Conservation (phyloP, 179 eudicot species). For the Silene coronaria region DNA sequence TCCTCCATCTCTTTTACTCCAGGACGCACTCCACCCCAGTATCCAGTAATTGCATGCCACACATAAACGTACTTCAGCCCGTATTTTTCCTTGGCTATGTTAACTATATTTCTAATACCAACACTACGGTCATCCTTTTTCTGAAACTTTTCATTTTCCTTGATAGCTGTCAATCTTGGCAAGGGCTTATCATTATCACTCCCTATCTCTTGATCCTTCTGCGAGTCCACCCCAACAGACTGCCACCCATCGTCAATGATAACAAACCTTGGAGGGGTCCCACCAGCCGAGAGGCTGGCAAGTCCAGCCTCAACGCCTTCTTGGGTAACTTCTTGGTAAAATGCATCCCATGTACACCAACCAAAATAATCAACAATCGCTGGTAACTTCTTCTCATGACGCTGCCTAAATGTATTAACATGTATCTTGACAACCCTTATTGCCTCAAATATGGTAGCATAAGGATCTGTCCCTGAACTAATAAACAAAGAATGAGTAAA, state of each 20-base stretch:
- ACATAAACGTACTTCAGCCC: conserved; percentile 84
- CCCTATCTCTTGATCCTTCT: conserved; percentile 21
- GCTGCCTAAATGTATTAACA: conserved; percentile 59
- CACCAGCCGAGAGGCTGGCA: conserved; percentile 50
- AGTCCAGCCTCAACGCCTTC: conserved; percentile 91
- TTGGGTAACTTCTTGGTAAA: conserved; percentile 82
- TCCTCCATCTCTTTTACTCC: conserved; percentile 78
- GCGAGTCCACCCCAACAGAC: conserved; percentile 45
- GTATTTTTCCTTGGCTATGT: conserved; percentile 61
- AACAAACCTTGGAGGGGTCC: conserved; percentile 71
- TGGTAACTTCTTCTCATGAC: conserved; percentile 71
- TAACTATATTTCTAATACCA: conserved; percentile 63
- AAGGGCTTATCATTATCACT: conserved; percentile 25
- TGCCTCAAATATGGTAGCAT: conserved; percentile 51
- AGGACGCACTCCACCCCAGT: conserved; percentile 97
- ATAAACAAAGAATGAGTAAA: conserved; percentile 55
- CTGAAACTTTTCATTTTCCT: conserved; percentile 71
- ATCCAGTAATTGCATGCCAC: conserved; percentile 93
- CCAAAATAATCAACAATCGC: conserved; percentile 80
- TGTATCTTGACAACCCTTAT: conserved; percentile 60
- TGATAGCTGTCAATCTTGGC: conserved; percentile 63
- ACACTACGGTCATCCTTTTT: conserved; percentile 53
- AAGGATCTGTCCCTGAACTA: conserved; percentile 70
- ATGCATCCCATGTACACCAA: conserved; percentile 99
- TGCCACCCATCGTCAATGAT: conserved; percentile 99